Evolutionary conservation across 1,284 basidiomycete genomes (phyloP), one percentile per base, ranked within the genome.

Genomic region (Irpex sp.): DNA sequence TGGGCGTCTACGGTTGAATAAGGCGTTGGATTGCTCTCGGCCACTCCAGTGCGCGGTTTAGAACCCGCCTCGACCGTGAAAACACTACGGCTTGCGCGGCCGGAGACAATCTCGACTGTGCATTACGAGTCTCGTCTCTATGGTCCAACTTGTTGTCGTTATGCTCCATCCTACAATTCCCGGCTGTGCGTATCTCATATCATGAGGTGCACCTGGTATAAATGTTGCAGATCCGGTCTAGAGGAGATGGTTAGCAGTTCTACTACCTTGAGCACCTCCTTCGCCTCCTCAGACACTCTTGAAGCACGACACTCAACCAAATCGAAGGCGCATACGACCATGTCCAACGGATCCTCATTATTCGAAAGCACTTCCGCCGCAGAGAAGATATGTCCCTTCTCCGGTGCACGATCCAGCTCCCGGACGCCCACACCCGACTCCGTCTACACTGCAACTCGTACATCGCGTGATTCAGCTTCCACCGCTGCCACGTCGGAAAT

Each of bases 361-460:
- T 49, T 16, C 28, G 18, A 47, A 48, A 64, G 65, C 59, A 65
- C 65, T 19, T 64, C 65, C n/a, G 62, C 60, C 2, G 45, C 62
- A 36, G 58, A 61, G 14, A 56, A 55, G 58, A 61, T 59, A 36
- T 64, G 60, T 47, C 60, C 59, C 16, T 39, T 47, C 47, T 56
- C 53, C 7, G 55, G 28, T 14, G 52, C 19, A 19, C 42, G 39
- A 14, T 14, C 23, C 21, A 18, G 23, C 51, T 56, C 53, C 18
- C 35, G 59, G 23, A 57, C 35, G 19, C 35, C 53, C 28, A 48
- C 59, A 48, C 59, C 47, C 19, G 59, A 56, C 21, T 23, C 28
- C 12, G 23, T 19, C 8, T 49, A 53, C 19, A 33, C 42, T 14
- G 36, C 54, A 52, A 47, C 59, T 21, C 23, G 47, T 28, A 42